Evolutionary conservation across 2,329 filamentous ascomycete species (phyloP).

Genomic region (Akanthomyces dipterigenus): DNA sequence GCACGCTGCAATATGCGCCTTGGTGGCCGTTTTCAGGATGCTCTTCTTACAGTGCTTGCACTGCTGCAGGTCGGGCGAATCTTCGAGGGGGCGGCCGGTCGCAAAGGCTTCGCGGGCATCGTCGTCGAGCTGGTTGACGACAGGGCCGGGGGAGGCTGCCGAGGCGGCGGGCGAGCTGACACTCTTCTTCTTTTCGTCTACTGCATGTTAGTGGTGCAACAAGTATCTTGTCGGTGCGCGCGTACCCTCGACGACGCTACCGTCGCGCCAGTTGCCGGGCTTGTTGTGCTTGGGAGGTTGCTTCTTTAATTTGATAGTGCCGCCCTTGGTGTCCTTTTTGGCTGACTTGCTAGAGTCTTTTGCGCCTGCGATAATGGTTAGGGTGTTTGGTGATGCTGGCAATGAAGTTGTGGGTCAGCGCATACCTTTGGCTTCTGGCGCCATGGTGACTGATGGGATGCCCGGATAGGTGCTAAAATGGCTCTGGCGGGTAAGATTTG

Average conservation of each 20-base stretch:
- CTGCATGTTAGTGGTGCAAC: background rate
- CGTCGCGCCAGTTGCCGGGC: conserved; percentile 66
- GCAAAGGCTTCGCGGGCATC: conserved; percentile 71
- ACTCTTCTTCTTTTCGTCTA: conserved; percentile 51
- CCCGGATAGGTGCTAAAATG: background rate
- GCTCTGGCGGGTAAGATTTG: background rate
- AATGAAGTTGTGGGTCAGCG: background rate
- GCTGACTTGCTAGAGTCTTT: conserved; percentile 54
- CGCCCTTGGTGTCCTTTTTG: conserved; percentile 46
- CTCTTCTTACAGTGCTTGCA: conserved; percentile 96
- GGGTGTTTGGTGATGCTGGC: background rate
- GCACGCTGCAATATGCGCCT: conserved; percentile 76
- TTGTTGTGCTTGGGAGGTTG: conserved; percentile 55
- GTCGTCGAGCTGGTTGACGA: conserved; percentile 66
- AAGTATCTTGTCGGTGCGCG: background rate
- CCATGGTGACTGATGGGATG: conserved; percentile 2
- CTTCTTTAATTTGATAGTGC: conserved; percentile 57
- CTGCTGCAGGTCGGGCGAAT: conserved; percentile 68
- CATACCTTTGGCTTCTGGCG: conserved; percentile 13
- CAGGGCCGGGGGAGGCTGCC: conserved; percentile 44
- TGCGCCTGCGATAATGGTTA: conserved; percentile 37
- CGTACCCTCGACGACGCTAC: conserved; percentile 56
- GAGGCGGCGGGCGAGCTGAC: conserved; percentile 34
- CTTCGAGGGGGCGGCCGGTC: conserved; percentile 74
- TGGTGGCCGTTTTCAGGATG: conserved; percentile 66